Evolutionary conservation across 1,284 basidiomycete species (phyloP), one percentile per base, ranked within the genome.

Genomic region (Malassezia furfur): DNA sequence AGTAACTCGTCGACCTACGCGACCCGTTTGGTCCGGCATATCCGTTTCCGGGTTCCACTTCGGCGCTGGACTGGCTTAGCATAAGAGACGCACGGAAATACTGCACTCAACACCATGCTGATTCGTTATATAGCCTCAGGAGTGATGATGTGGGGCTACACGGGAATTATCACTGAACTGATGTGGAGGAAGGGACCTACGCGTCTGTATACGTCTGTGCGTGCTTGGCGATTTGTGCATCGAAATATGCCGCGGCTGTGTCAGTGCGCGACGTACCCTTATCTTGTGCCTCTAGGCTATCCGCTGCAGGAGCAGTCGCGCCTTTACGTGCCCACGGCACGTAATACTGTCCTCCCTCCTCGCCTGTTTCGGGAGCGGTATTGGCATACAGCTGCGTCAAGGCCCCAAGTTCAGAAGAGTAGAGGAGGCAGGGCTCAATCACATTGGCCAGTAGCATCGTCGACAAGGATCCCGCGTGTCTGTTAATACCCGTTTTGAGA

Each of bases 331-430:
- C 63, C 57, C 62, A 69, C 1, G 67, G 67, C 1, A 69, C 56
- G 12, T 60, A 43, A 36, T 65, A 69, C 12, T 35, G 46, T 1
- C 59, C 64, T 19, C 61, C 51, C n/a, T 66, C 58, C 32, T 52
- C 36, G 1, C 30, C 48, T 1, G 50, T 36, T 7, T 52, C 34
- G 0, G 62, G 55, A 2, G 50, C 58, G 0, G 57, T 54, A 1
- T 41, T 57, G 0, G 58, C 65, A 55, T 62, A 67, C 10, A 69
- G 52, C 41, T 61, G 64, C 2, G 67, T 67, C 8, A 66, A 39
- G 7, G 64, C 62, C 30, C 65, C 67, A 1, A 57, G 28, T 5
- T 52, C 37, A 1, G 61, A 48, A 2, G 61, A 49, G 0, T 60
- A 51, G 2, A 66, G 17, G 22, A 68, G 51, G 22, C 40, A 31